Base-by-base conservation (phyloP, 495 filamentous ascomycete genomes). In the Penicillium macrosclerotiorum region DNA sequence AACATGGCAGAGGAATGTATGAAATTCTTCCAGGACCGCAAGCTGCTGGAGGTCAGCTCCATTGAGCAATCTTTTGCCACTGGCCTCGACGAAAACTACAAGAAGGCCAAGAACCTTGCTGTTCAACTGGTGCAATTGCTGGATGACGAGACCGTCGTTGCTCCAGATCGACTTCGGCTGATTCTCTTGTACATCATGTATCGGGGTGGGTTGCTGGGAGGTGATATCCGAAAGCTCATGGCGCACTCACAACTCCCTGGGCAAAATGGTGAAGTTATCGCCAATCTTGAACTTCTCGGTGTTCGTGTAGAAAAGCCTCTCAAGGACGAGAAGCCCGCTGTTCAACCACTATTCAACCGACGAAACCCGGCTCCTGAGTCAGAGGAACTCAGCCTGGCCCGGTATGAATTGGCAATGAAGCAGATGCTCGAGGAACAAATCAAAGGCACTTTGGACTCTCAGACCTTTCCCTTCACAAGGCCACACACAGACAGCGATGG, bases 1-100 rank as follows among this genome's bases (percentile, higher is more conserved):
- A 92, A 80, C 50, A 98, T 98, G 93, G 94, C 93, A n/a, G 86
- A 95, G 59, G 91, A 95, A 57, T 92, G 89, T 51, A 96, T 97
- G 93, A 88, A 87, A 46, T 77, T 84, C 32, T 98, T 97, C 55
- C 82, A 95, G 57, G 69, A 80, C 14, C 79, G 82, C 52, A 96
- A 95, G 55, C 76, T 98, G 4, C 75, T 83, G 31, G 94, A 97
- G 56, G 75, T 96, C 46, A 92, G 89, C 34, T 84, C 86, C 2
- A 78, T 89, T 3, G 92, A 98, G 60, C 85, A 88, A 72, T 85
- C 81, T 23, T 73, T 97, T 46, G 87, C 92, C 18, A 97, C 94
- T 3, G 93, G 94, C 9, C 74, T 95, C 2, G 93, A 97, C 57
- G 93, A 97, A 57, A 90, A 95, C 55, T 86, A 83, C 59, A 86